Evolutionary conservation across 2,329 filamentous ascomycete species (phyloP).

Genomic region (Penicillium corylophilum): DNA sequence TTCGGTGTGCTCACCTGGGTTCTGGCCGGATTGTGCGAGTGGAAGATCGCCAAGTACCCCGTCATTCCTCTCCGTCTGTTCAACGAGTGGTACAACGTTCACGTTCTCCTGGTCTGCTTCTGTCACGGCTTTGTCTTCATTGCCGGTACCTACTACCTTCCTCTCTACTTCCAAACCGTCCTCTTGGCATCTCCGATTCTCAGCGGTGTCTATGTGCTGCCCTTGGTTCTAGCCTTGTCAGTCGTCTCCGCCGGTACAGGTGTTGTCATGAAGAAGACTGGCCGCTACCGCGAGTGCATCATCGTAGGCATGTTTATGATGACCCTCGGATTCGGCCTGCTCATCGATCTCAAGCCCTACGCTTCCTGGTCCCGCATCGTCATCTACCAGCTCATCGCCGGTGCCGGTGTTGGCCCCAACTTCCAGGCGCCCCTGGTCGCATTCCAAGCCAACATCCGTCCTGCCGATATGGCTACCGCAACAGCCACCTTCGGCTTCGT

Average conservation of each 20-base stretch:
- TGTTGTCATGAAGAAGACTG: conserved; percentile 72
- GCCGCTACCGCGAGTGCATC: conserved; percentile 64
- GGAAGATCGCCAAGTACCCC: conserved; percentile 70
- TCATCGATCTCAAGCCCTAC: conserved; percentile 57
- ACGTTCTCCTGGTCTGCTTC: conserved; percentile 66
- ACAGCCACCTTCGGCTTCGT: conserved; percentile 63
- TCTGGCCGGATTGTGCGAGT: conserved; percentile 72
- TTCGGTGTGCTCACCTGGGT: conserved; percentile 65
- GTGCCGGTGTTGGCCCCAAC: conserved; percentile 62
- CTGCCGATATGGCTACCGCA: conserved; percentile 61
- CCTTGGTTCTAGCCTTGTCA: conserved; percentile 67
- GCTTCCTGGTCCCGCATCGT: conserved; percentile 53
- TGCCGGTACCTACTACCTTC: conserved; percentile 74
- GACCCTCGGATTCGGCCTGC: conserved; percentile 65
- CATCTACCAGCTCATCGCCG: conserved; percentile 59
- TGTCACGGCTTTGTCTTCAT: conserved; percentile 77
- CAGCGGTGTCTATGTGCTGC: conserved; percentile 72
- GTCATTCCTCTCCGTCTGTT: conserved; percentile 76
- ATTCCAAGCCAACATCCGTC: conserved; percentile 62
- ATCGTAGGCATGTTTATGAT: conserved; percentile 58
- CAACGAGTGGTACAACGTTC: conserved; percentile 62
- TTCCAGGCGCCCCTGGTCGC: conserved; percentile 64
- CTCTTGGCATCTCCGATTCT: conserved; percentile 66
- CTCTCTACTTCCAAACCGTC: conserved; percentile 80
- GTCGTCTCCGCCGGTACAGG: conserved; percentile 60